Conservation (phyloP, 1,139 yeast genomes). For the Candida freyschussii region DNA sequence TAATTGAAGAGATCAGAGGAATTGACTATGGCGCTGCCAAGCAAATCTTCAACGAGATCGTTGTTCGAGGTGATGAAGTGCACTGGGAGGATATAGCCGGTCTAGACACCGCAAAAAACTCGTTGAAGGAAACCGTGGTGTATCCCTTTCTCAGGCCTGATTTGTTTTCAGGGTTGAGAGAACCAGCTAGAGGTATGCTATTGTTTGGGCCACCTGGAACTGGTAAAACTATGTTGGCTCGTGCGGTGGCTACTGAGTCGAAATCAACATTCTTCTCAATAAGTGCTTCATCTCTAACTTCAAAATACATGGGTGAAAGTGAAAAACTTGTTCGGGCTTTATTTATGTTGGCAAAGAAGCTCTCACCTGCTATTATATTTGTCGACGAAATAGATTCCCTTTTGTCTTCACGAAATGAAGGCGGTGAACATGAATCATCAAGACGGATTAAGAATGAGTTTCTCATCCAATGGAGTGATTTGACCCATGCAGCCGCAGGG, state of each 20-base stretch:
- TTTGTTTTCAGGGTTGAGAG: conserved; percentile 83
- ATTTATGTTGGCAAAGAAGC: conserved; percentile 75
- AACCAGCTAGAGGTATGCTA: conserved; percentile 95
- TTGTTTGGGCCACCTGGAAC: conserved; percentile 98
- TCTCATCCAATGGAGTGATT: conserved; percentile 91
- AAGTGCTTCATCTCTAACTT: conserved; percentile 86
- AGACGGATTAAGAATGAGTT: conserved; percentile 92
- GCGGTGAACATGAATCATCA: conserved; percentile 88
- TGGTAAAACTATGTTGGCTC: conserved; percentile 95
- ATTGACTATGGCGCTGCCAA: conserved; percentile 68
- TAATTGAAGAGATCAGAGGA: conserved; percentile 34
- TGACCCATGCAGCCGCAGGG: conserved; percentile 92
- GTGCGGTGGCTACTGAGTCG: conserved; percentile 97
- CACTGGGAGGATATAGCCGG: conserved; percentile 98
- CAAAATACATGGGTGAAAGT: conserved; percentile 89
- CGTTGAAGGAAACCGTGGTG: conserved; percentile 93
- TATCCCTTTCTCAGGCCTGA: conserved; percentile 95
- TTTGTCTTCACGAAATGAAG: conserved; percentile 73
- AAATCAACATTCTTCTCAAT: conserved; percentile 91
- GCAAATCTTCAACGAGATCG: conserved; percentile 87
- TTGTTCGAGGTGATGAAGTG: conserved; percentile 91
- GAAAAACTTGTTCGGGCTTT: conserved; percentile 90
- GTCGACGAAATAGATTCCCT: conserved; percentile 96
- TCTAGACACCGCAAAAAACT: conserved; percentile 79
- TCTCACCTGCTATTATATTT: conserved; percentile 91